Evolutionary conservation across 345 rosid species (phyloP).

Genomic region (Ceriops decandra): DNA sequence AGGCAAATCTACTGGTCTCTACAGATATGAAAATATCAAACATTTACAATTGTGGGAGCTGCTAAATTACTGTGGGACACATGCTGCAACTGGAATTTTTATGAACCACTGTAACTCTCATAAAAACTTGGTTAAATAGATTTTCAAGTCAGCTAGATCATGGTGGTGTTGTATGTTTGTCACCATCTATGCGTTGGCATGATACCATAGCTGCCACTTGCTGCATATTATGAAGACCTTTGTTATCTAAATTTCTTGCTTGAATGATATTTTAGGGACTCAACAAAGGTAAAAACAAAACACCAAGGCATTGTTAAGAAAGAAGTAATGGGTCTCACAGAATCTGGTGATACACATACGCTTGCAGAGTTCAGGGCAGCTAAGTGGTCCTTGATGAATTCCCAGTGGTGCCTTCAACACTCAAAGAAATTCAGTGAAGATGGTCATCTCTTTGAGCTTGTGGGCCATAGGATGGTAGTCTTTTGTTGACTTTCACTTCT

Average conservation of each 20-base stretch:
- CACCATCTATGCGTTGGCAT: background rate
- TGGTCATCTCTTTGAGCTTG: slow-evolving; percentile 58
- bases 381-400: slow-evolving; percentile 67
- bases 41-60: no score
- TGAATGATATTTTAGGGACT: slow-evolving; percentile 38
- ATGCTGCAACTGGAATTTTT: no score
- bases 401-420: slow-evolving; percentile 57
- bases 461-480: slow-evolving; percentile 61
- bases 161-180: no score
- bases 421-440: slow-evolving; percentile 29
- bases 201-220: background rate
- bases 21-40: no score
- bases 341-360: slow-evolving; percentile 50
- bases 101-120: no score
- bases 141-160: no score
- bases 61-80: no score
- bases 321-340: slow-evolving; percentile 57
- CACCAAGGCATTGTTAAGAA: slow-evolving; percentile 33
- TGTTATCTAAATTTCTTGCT: slow-evolving; percentile 8
- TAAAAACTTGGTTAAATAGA: no score
- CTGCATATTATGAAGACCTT: slow-evolving; percentile 5
- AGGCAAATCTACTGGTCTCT: background rate
- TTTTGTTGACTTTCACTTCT: slow-evolving; percentile 11
- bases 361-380: slow-evolving; percentile 54
- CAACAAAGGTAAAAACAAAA: slow-evolving; percentile 27